Evolutionary conservation across 352 stramenopile genomes (phyloP), one percentile per base, ranked within the genome.

Genomic region (Ophiocytium majus): DNA sequence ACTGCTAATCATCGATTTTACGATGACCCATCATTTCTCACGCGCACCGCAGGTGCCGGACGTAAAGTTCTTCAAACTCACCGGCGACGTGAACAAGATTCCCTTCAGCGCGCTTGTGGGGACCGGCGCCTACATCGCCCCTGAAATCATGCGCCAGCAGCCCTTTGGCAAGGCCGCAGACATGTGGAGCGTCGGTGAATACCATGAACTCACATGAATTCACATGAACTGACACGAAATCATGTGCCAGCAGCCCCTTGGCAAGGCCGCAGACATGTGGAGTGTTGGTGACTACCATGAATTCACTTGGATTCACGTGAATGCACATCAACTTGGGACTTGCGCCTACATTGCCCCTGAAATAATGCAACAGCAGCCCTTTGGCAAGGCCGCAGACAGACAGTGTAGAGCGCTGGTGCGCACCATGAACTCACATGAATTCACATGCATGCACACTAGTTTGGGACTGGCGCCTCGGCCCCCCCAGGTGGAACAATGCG

Each of bases 31-130:
- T n/a, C n/a, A n/a, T n/a, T n/a, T n/a, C n/a, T n/a, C n/a, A n/a
- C n/a, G n/a, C 43, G 14, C 43, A 14, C 43, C 19, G 10, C 57
- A 87, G 83, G 83, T 97, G 19, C 93, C 94, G 0, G 94, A 97
- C 86, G 93, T 96, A 76, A 92, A 93, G 50, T 97, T 97, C 88
- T 97, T 95, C 89, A 97, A 97, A 89, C 86, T 95, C 32, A 98
- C 94, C 33, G 94, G 94, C 35, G 94, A 97, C 79, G 94, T 97
- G 36, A 94, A 97, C 91, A 97, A 97, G 88, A 94, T 97, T 1
- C 94, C 94, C 14, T 97, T 96, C 85, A 97, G 93, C n/a, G 92
- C 93, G 33, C 86, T 97, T 19, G 96, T 92, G 28, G 94, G 94
- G 43, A 97, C 94, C 0, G 92, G 93, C 9, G 94, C 94, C 10